Evolutionary conservation across 2,329 filamentous ascomycete genomes (phyloP).

Genomic region (Penicillium sp.): DNA sequence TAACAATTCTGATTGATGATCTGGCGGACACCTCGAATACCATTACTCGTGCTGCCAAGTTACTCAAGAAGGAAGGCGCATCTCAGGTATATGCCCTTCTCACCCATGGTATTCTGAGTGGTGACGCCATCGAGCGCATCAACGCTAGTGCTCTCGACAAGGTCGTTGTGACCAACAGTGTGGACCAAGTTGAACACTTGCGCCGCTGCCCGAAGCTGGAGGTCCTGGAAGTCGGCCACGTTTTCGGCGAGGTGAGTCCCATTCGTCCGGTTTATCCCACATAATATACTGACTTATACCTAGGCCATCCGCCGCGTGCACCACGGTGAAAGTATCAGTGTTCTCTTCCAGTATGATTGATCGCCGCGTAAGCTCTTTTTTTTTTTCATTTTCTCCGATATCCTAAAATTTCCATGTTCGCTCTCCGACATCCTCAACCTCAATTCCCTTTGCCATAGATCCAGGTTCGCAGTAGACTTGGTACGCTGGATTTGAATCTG

Average conservation of each 20-base stretch:
- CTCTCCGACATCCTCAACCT: background rate
- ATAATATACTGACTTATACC: constrained; percentile 27
- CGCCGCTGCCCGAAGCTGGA: constrained; percentile 80
- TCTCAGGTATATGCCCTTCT: constrained; percentile 85
- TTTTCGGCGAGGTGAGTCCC: constrained; percentile 76
- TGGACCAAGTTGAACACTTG: constrained; percentile 81
- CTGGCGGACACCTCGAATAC: constrained; percentile 95
- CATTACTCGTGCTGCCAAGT: constrained; percentile 90
- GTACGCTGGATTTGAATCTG: constrained; percentile 16
- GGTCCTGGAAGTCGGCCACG: constrained; percentile 80
- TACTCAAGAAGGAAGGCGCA: constrained; percentile 93
- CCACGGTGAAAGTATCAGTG: constrained; percentile 95
- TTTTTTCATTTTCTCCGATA: constrained; percentile 3
- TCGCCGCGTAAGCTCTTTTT: constrained; percentile 10
- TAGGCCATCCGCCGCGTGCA: constrained; percentile 89
- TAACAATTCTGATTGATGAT: constrained; percentile 90
- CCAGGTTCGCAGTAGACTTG: constrained; percentile 22
- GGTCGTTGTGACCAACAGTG: constrained; percentile 91
- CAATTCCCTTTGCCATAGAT: constrained; percentile 9
- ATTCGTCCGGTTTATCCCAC: background rate
- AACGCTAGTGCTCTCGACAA: constrained; percentile 91
- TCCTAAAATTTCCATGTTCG: constrained; percentile 5
- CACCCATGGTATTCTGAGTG: constrained; percentile 92
- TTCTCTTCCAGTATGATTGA: constrained; percentile 82
- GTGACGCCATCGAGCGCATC: constrained; percentile 90